phyloP scores from a whole-genome alignment of 1,284 basidiomycete species.

The Trametes polyzona region DNA sequence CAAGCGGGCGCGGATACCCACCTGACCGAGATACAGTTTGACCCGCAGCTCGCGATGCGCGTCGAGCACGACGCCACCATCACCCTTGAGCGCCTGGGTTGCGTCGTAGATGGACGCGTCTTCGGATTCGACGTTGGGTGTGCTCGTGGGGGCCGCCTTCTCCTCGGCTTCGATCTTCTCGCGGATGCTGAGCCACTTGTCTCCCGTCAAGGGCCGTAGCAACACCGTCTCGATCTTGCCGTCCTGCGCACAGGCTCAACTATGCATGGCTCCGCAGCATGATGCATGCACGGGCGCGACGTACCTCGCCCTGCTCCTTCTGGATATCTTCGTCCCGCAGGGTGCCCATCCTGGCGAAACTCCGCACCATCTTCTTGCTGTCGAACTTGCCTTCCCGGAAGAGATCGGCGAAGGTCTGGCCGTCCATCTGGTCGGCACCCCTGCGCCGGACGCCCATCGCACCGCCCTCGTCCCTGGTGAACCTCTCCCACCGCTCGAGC shows the following conservation, averaged over 20 bases:
- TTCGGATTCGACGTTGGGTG: conserved; percentile 40
- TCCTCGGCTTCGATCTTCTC: conserved; percentile 37
- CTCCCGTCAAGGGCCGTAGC: conserved; percentile 48
- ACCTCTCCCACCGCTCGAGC: conserved; percentile 63
- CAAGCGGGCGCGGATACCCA: conserved; percentile 33
- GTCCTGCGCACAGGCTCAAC: conserved; percentile 34
- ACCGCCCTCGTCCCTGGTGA: conserved; percentile 48
- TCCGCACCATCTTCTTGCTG: conserved; percentile 73
- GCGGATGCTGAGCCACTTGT: conserved; percentile 48
- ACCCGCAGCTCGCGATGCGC: conserved; percentile 74
- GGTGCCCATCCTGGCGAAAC: conserved; percentile 66
- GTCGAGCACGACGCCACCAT: conserved; percentile 63
- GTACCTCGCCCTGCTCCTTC: conserved; percentile 39
- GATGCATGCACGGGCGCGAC: conserved; percentile 11
- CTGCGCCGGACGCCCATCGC: conserved; percentile 43
- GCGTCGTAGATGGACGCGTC: conserved; percentile 47
- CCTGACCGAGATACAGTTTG: conserved; percentile 79
- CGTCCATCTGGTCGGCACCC: conserved; percentile 43
- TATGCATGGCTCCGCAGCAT: background rate
- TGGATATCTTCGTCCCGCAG: conserved; percentile 38
- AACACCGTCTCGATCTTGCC: conserved; percentile 47
- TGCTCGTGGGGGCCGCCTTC: conserved; percentile 7
- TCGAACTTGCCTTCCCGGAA: conserved; percentile 69
- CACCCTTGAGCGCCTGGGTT: conserved; percentile 34
- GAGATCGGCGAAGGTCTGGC: conserved; percentile 43